Base-by-base conservation (phyloP, 2,329 filamentous ascomycete genomes). In the Xylaria sp. region DNA sequence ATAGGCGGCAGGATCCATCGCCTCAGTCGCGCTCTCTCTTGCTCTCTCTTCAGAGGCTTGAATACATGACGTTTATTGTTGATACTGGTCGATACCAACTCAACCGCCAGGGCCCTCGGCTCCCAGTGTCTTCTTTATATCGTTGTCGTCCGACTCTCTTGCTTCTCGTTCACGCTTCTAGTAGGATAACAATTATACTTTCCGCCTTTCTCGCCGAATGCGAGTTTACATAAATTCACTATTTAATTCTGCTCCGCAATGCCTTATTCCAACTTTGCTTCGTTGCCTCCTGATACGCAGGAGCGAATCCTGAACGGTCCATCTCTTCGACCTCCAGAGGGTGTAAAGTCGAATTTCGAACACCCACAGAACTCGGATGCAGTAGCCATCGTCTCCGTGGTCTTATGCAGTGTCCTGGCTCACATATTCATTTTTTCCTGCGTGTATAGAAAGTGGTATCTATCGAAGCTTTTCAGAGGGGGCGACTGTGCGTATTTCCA, bases 1-100 rank as follows among this genome's bases (percentile, higher is more conserved):
- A 48, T 48, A 48, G 46, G 23, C n/a, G 46, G n/a, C 8, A 48
- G n/a, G 46, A 48, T 48, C 46, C n/a, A 23, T 48, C 46, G n/a
- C 46, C n/a, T 48, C 7, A 10, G 7, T 48, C 46, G 46, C 9
- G 3, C 46, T 48, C 7, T n/a, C n/a, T 28, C 3, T 5, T 4
- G 4, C 28, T 28, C 28, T 28, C 28, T 25, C 2, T 5, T 5
- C 2, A 28, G 28, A 10, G n/a, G n/a, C 10, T 10, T 7, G 46
- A 8, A 20, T 20, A 20, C 1, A n/a, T 20, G 46, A 48, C 46
- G 46, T 48, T 20, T 48, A 20, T 20, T 48, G n/a, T 9, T 7
- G 46, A 48, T 20, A 9, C 18, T 48, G 6, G 18, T 48, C 5
- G 43, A 41, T 41, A 41, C 4, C 12, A 41, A 18, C 39, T 18